Evolutionary conservation across 345 rosid genomes (phyloP), one percentile per base, ranked within the genome.

Genomic region (Gossypium ekmanianum): DNA sequence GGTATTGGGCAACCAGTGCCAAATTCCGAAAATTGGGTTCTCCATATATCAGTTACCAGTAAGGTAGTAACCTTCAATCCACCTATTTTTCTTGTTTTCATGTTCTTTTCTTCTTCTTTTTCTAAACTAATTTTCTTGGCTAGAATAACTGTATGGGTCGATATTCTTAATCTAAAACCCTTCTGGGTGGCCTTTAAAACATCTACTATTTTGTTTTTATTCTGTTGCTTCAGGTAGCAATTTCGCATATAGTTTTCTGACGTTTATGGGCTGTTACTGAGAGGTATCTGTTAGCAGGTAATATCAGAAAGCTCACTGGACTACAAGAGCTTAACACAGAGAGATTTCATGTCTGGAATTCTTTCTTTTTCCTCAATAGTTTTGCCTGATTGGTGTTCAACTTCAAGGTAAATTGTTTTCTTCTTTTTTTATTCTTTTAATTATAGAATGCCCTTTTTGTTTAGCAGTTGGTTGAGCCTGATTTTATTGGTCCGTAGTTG

Each of bases 351-450:
- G 84, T 62, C 81, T 64, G 61, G 80, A 51, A 69, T 80, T 76
- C 56, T 83, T 76, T 85, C 79, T 72, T 65, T 68, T 75, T 70
- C 86, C 75, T 85, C 82, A 7, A 79, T 86, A 55, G 18, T 81
- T 59, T 74, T 79, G 39, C 87, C 84, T 74, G 83, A 45, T 26
- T 64, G 70, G 24, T 55, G 62, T 80, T 55, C 84, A 11, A 72
- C 77, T 80, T 82, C 81, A 80, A 86, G 98, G 93, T 91, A 70
- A 10, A 16, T 20, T 41, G 81, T 14, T 7, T 16, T 61, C n/a
- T 13, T 34, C 41, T 34, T 34, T 34, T 34, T 34, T 34, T 34
- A 1, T 34, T 34, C 55, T 74, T 71, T 74, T 34, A 61, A 13
- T 61, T 51, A 48, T 27, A n/a, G 17, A 20, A 63, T 50, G 13